Percentiles rank a stretch among this genome's conserved stretches.
These are phyloP conservation scores for Ajuga chamaepitys DNA, from an alignment of 257 asterid genomes.

Conservation along the genomic window DNA sequence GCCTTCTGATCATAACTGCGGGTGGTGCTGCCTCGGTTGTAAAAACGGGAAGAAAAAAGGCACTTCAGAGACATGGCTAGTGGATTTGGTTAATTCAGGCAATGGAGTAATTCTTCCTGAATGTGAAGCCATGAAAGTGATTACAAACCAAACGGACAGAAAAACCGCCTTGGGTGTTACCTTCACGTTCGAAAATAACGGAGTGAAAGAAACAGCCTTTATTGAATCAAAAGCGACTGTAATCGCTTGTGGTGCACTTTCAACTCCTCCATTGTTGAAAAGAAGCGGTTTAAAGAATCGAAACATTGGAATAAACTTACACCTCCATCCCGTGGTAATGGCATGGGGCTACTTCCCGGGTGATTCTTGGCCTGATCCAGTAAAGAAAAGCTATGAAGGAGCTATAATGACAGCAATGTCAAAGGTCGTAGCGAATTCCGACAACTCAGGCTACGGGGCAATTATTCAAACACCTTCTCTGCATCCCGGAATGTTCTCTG, in stretches of 20 bases:
- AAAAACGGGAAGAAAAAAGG: constrained; percentile 67
- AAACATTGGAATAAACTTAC: constrained; percentile 61
- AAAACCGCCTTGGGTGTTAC: constrained; percentile 45
- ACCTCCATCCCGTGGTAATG: constrained; percentile 68
- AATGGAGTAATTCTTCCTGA: constrained; percentile 58
- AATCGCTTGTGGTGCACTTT: constrained; percentile 72
- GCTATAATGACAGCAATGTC: constrained; percentile 81
- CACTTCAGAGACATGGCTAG: constrained; percentile 65
- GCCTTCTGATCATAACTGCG: constrained; percentile 63
- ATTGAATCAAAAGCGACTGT: constrained; percentile 53
- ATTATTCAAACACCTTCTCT: constrained; percentile 69
- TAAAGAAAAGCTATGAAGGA: constrained; percentile 62
- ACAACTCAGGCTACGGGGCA: constrained; percentile 53
- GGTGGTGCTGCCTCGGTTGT: constrained; percentile 79
- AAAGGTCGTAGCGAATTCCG: constrained; percentile 26
- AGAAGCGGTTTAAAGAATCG: constrained; percentile 66
- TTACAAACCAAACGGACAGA: neutral
- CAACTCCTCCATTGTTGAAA: constrained; percentile 57
- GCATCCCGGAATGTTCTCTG: constrained; percentile 81
- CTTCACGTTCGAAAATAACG: constrained; percentile 30
- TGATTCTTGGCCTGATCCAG: constrained; percentile 48
- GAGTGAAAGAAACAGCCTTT: constrained; percentile 31
- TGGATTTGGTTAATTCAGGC: constrained; percentile 56
- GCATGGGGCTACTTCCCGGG: constrained; percentile 82
- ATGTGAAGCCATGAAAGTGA: constrained; percentile 56